Evolutionary conservation across 2,329 filamentous ascomycete genomes (phyloP).

Genomic region (Cytospora piceae): DNA sequence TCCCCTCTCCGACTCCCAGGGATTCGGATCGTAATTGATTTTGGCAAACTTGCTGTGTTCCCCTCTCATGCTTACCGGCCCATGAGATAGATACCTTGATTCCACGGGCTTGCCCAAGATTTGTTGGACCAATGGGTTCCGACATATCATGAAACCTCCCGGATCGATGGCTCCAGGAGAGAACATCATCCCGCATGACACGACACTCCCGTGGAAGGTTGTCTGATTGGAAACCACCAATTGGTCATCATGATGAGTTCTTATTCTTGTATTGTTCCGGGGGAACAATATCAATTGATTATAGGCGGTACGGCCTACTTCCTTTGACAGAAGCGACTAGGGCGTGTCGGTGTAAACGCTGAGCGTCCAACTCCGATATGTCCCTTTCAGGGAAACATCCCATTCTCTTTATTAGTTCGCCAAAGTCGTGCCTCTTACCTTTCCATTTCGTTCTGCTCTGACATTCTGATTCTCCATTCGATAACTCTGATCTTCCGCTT

Average conservation of each 20-base stretch:
- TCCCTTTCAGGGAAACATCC: background rate
- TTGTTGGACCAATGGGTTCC: background rate
- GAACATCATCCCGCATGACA: background rate
- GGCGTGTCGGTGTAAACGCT: background rate
- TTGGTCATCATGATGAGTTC: background rate
- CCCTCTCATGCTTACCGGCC: background rate
- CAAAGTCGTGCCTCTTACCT: background rate
- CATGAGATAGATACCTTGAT: background rate
- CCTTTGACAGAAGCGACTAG: background rate
- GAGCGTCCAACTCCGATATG: conserved; percentile 1
- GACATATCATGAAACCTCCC: background rate
- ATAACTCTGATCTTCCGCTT: background rate
- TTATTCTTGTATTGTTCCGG: background rate
- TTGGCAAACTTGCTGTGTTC: background rate
- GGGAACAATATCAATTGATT: background rate
- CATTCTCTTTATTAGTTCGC: background rate
- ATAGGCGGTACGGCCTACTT: background rate
- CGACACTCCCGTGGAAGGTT: background rate
- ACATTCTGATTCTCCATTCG: background rate
- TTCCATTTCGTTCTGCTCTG: background rate
- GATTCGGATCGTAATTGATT: background rate
- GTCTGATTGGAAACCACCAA: background rate
- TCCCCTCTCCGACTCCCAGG: background rate
- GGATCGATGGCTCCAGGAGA: background rate
- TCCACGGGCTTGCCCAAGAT: background rate